Evolutionary conservation across 768 basidiomycete genomes (phyloP).

Genomic region (Mycena venus): DNA sequence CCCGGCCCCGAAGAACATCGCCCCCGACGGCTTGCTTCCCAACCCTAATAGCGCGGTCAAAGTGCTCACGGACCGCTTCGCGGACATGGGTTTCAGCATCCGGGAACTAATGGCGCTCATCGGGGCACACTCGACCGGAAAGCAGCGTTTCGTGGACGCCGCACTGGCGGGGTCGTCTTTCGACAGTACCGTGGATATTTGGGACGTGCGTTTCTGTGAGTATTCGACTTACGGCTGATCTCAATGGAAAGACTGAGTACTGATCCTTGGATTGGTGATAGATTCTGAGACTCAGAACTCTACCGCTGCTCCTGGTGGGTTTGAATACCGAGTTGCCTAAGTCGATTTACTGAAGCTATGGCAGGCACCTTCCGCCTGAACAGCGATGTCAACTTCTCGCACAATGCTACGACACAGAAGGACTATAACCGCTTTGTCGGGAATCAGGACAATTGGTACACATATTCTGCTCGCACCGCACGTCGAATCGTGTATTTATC

Average conservation of each 20-base stretch:
- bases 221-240: not conserved
- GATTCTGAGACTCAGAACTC: constrained; percentile 1
- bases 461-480: not conserved
- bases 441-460: not conserved
- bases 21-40: not conserved
- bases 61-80: not conserved
- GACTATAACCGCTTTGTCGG: not conserved
- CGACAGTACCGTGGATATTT: not conserved
- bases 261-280: too few relatives aligned
- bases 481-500: not conserved
- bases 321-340: not conserved
- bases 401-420: not conserved
- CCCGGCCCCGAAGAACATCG: not conserved
- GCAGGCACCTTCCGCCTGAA: not conserved
- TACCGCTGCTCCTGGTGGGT: not conserved
- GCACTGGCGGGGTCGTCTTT: not conserved
- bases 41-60: not conserved
- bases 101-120: constrained; percentile 9
- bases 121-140: not conserved
- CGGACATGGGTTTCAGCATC: constrained; percentile 11
- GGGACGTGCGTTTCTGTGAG: constrained; percentile 1
- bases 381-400: not conserved
- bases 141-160: not conserved
- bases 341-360: not conserved
- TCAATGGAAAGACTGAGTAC: too few relatives aligned